phyloP scores from a whole-genome alignment of 192 early-diverging fungal species.

The Entrophospora sp. region DNA sequence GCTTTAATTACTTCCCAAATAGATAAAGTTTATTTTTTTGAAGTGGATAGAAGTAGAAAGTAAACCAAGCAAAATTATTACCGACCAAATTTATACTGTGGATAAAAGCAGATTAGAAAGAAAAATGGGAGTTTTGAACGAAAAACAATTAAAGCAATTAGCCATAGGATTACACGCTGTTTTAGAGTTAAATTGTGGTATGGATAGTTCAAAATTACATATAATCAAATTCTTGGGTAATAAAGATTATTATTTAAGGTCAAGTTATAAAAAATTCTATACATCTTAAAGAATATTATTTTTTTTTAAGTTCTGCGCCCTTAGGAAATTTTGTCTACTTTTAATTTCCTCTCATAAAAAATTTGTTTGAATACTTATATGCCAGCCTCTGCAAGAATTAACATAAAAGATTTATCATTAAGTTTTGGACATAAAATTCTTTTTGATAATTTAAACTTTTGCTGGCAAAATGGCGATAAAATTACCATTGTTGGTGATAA shows the following conservation, averaged over 20 bases:
- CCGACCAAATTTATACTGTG: not conserved
- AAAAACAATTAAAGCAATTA: not conserved
- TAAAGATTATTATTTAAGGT: no score
- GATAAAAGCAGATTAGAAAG: not conserved
- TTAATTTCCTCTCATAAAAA: no score
- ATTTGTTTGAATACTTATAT: no score
- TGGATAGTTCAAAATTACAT: no score
- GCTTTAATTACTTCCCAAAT: conserved; percentile 1
- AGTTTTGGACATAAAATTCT: no score
- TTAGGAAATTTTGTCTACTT: not conserved
- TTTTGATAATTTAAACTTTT: no score
- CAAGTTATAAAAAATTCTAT: not conserved
- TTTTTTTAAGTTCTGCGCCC: not conserved
- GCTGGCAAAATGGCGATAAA: no score
- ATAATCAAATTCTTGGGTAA: no score
- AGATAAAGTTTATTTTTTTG: conserved; percentile 1
- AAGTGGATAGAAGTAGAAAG: not conserved
- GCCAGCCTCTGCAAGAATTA: no score
- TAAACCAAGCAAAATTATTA: not conserved
- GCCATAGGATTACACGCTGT: not conserved
- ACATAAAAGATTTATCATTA: no score
- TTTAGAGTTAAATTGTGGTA: no score
- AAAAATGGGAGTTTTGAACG: not conserved
- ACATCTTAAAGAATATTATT: not conserved
- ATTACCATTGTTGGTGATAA: no score